Evolutionary conservation across 108 stramenopile genomes (phyloP).

Genomic region (Aurantiochytrium sp.): DNA sequence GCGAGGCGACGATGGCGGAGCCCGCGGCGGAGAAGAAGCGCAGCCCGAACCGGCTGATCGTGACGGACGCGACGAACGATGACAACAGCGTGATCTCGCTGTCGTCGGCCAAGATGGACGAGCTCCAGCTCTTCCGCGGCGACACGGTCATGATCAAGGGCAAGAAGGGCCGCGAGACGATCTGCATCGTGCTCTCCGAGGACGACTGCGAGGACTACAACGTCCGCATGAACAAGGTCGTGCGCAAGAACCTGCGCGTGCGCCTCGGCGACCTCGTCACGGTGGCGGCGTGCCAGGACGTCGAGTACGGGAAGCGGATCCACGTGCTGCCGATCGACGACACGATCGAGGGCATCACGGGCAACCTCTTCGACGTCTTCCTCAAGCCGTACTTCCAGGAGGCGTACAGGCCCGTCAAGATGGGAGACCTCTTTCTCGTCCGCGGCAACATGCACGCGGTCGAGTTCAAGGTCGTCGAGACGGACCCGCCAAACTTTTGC

Average conservation of each 20-base stretch:
- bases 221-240: slow-evolving; percentile 98
- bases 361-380: slow-evolving; percentile 99
- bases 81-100: slow-evolving; percentile 94
- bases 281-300: slow-evolving; percentile 86
- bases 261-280: slow-evolving; percentile 93
- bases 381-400: slow-evolving; percentile 99
- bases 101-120: slow-evolving; percentile 76
- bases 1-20: no score
- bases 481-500: slow-evolving; percentile 90
- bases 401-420: slow-evolving; percentile 98
- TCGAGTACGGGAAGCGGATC: slow-evolving; percentile 95
- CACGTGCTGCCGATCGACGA: slow-evolving; percentile 97
- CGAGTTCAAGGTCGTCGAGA: slow-evolving; percentile 99
- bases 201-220: slow-evolving; percentile 89
- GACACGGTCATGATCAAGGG: slow-evolving; percentile 98
- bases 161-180: slow-evolving; percentile 95
- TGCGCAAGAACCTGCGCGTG: slow-evolving; percentile 97
- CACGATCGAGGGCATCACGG: slow-evolving; percentile 97
- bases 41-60: slow-evolving; percentile 94
- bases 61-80: slow-evolving; percentile 98
- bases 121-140: slow-evolving; percentile 94
- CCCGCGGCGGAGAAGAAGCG: slow-evolving; percentile 75
- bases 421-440: slow-evolving; percentile 97
- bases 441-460: slow-evolving; percentile 97
- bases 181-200: slow-evolving; percentile 95